A percentile compares a stretch with the other conserved stretches of the same genome.
Evolutionary conservation across 148 eudicot genomes (phyloP).

Genomic region (Chenopodium suecicum): DNA sequence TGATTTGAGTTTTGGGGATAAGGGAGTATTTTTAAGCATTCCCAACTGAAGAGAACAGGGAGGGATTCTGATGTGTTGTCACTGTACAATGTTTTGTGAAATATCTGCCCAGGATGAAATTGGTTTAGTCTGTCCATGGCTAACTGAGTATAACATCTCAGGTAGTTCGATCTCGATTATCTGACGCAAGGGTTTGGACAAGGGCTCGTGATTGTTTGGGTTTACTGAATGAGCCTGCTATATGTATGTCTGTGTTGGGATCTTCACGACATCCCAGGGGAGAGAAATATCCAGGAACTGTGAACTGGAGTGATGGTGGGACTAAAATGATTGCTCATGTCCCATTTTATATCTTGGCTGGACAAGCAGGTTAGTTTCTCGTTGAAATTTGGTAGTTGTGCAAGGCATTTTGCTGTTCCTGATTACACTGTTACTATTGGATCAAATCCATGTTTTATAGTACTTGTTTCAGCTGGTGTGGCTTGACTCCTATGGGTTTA

Average conservation of each 20-base stretch:
- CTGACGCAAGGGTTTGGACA: conserved; percentile 82
- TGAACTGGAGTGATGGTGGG: conserved; percentile 76
- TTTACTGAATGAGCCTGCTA: conserved; percentile 89
- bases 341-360: conserved; percentile 82
- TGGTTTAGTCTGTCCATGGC: not conserved
- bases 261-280: conserved; percentile 60
- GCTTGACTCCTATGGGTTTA: not conserved
- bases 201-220: conserved; percentile 94
- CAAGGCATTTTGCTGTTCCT: not conserved
- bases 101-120: not conserved
- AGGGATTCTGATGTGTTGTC: not conserved
- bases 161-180: conserved; percentile 89
- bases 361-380: conserved; percentile 57
- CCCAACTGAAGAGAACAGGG: not conserved
- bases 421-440: not conserved
- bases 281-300: conserved; percentile 61
- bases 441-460: too few relatives aligned
- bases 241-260: conserved; percentile 82
- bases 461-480: not conserved
- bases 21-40: not conserved
- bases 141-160: conserved; percentile 32
- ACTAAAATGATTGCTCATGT: conserved; percentile 75
- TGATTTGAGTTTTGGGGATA: not conserved
- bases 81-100: conserved; percentile 3
- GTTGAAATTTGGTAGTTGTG: not conserved